Evolutionary conservation across 2,329 filamentous ascomycete genomes (phyloP).

Genomic region (Beauveria australis): DNA sequence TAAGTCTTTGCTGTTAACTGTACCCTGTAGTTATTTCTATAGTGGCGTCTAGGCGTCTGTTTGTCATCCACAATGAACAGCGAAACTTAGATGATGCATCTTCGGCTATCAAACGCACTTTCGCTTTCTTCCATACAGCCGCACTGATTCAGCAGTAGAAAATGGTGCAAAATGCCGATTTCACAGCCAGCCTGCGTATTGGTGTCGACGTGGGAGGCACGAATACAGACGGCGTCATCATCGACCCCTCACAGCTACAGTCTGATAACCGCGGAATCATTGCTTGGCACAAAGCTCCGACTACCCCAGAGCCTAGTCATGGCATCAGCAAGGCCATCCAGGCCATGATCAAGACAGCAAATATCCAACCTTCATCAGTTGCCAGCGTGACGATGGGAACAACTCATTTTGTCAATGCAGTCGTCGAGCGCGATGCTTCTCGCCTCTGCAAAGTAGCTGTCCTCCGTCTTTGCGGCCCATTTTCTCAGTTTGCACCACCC

Average conservation of each 20-base stretch:
- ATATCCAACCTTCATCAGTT: conserved; percentile 28
- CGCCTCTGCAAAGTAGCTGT: conserved; percentile 44
- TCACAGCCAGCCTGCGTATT: conserved; percentile 26
- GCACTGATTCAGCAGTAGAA: neutral
- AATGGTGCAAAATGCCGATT: neutral
- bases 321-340: conserved; percentile 38
- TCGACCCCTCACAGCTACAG: conserved; percentile 32
- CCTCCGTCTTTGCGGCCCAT: conserved; percentile 45
- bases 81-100: neutral
- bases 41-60: neutral
- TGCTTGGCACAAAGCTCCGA: conserved; percentile 41
- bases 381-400: conserved; percentile 45
- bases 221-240: conserved; percentile 45
- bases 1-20: too few relatives aligned
- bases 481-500: conserved; percentile 40
- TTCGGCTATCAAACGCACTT: neutral
- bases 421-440: conserved; percentile 43
- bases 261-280: conserved; percentile 34
- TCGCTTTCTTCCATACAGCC: neutral
- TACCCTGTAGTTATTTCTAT: neutral
- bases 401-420: conserved; percentile 52
- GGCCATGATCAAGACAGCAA: conserved; percentile 30
- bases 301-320: conserved; percentile 37
- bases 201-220: conserved; percentile 43
- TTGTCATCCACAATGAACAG: neutral